These are phyloP conservation scores for Aureobasidium namibiae DNA, from an alignment of 2,329 filamentous ascomycete species.

Conservation along the genomic window DNA sequence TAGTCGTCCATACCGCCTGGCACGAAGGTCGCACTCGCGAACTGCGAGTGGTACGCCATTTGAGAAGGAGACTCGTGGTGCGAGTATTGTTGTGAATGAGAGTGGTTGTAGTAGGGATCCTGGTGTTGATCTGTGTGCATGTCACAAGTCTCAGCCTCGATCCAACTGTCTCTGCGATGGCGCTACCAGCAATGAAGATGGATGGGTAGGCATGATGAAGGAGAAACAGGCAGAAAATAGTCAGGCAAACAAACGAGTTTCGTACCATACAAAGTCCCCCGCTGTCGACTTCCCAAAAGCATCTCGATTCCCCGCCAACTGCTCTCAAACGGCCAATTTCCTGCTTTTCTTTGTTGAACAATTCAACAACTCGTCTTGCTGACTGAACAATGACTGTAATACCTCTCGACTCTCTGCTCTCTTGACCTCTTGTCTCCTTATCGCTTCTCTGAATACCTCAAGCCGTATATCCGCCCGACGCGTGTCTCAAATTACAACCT, in stretches of 20 bases:
- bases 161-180: neutral
- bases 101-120: neutral
- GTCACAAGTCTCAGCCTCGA: constrained; percentile 3
- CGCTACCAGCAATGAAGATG: neutral
- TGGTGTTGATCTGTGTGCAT: neutral
- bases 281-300: neutral
- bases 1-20: constrained; percentile 61
- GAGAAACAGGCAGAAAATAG: neutral
- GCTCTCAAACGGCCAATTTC: constrained; percentile 2
- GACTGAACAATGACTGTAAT: neutral
- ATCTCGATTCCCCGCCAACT: constrained; percentile 2
- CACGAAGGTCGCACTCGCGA: constrained; percentile 51
- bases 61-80: neutral
- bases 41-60: constrained; percentile 5
- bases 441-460: neutral
- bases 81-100: neutral
- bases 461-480: constrained; percentile 1
- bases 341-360: constrained; percentile 6
- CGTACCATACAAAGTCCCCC: constrained; percentile 2
- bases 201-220: neutral
- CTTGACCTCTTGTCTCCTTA: neutral
- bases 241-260: neutral
- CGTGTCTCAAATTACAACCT: constrained; percentile 3
- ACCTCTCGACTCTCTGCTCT: neutral
- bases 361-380: neutral